These are phyloP conservation scores for Paracoccidioides lutzii DNA, from an alignment of 2,329 filamentous ascomycete species.

Conservation along the genomic window DNA sequence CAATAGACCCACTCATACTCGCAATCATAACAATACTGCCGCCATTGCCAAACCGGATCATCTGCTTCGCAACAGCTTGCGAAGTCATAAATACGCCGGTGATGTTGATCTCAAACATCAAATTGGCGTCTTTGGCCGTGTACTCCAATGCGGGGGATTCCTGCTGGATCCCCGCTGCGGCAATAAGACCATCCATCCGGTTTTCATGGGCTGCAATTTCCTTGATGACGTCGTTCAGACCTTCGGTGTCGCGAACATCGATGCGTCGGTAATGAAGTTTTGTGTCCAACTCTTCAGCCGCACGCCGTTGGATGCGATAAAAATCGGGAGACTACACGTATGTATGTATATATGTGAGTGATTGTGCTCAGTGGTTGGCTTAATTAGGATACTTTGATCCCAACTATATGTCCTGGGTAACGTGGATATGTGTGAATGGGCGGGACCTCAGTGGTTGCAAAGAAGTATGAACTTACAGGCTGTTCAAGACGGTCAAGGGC, in stretches of 20 bases:
- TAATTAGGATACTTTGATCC: background rate
- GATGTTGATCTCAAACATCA: slow-evolving; percentile 50
- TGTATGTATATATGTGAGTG: background rate
- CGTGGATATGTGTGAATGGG: background rate
- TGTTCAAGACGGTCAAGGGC: slow-evolving; percentile 21
- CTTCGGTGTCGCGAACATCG: slow-evolving; percentile 61
- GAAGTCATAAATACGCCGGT: slow-evolving; percentile 52
- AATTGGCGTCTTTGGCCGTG: slow-evolving; percentile 46
- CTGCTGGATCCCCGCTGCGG: slow-evolving; percentile 61
- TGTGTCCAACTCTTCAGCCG: slow-evolving; percentile 51
- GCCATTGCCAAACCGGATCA: slow-evolving; percentile 39
- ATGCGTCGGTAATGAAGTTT: slow-evolving; percentile 62
- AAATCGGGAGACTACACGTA: slow-evolving; percentile 43
- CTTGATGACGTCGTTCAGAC: slow-evolving; percentile 54
- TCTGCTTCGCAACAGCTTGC: slow-evolving; percentile 45
- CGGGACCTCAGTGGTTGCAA: background rate
- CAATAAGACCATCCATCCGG: slow-evolving; percentile 66
- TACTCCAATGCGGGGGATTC: slow-evolving; percentile 76
- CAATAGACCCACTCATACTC: slow-evolving; percentile 49
- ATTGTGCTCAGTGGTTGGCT: background rate
- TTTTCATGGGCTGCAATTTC: slow-evolving; percentile 58
- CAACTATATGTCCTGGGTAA: background rate
- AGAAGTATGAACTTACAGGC: slow-evolving; percentile 7
- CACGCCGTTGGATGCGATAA: slow-evolving; percentile 49
- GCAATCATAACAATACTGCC: slow-evolving; percentile 52